Percentiles rank a stretch among this genome's conserved stretches.
These are phyloP conservation scores for Colletotrichum abscissum DNA, from an alignment of 2,329 filamentous ascomycete species.

Conservation along the genomic window DNA sequence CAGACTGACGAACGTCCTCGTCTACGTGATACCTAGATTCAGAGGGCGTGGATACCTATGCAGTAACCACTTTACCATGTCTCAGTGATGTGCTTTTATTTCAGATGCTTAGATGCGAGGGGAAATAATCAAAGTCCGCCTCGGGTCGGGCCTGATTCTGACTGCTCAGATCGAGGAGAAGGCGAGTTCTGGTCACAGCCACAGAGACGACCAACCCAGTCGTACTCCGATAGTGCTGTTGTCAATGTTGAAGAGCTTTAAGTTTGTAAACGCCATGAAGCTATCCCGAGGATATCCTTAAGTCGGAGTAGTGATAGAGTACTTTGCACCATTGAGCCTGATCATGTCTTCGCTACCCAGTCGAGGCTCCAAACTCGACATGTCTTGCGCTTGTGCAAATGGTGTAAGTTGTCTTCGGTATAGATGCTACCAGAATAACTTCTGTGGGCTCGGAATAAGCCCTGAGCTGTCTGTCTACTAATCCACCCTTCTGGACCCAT, in stretches of 20 bases:
- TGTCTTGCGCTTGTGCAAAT: not conserved
- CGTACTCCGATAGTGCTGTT: too few relatives aligned
- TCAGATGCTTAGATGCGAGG: too few relatives aligned
- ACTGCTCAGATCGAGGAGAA: too few relatives aligned
- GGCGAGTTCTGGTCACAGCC: too few relatives aligned
- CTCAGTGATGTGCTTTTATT: too few relatives aligned
- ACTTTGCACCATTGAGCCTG: not conserved
- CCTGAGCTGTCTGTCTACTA: not conserved
- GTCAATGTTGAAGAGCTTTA: not conserved
- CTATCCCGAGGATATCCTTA: not conserved
- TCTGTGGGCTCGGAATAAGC: not conserved
- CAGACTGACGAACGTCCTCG: too few relatives aligned
- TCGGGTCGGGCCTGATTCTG: too few relatives aligned
- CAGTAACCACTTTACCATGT: too few relatives aligned
- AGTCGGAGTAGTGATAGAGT: not conserved
- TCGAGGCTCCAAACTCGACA: not conserved
- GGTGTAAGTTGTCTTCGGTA: not conserved
- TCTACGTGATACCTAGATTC: too few relatives aligned
- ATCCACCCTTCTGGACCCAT: not conserved
- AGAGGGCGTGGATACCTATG: too few relatives aligned
- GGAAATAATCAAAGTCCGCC: too few relatives aligned
- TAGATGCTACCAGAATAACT: not conserved
- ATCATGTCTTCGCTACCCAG: not conserved
- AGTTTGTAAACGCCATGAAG: not conserved
- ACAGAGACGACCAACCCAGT: not conserved